Evolutionary conservation across 163 green algal species (phyloP).

Genomic region (Scenedesmus sp.): DNA sequence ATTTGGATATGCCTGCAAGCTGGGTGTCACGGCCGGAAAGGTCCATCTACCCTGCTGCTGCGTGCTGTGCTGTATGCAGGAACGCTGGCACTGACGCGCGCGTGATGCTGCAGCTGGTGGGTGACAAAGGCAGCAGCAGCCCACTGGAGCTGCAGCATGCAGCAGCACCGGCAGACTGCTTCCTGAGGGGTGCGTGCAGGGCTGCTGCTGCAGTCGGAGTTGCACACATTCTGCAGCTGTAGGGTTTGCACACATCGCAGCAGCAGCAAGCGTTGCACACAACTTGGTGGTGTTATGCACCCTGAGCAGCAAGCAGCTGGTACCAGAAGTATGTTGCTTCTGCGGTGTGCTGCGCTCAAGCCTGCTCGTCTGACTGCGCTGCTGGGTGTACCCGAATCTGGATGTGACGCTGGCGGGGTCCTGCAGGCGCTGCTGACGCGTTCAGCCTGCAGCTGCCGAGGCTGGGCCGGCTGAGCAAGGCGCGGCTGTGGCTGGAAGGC

Average conservation of each 20-base stretch:
- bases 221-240: too few relatives aligned
- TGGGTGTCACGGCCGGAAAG: neutral
- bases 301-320: too few relatives aligned
- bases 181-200: neutral
- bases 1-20: neutral
- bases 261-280: too few relatives aligned
- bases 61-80: conserved; percentile 37
- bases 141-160: neutral
- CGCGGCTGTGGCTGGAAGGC: conserved; percentile 63
- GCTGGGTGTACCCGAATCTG: too few relatives aligned
- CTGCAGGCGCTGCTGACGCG: conserved; percentile 36
- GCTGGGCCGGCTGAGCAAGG: conserved; percentile 58
- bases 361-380: too few relatives aligned
- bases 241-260: too few relatives aligned
- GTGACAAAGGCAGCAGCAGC: conserved; percentile 58
- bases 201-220: neutral
- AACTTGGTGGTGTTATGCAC: too few relatives aligned
- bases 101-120: conserved; percentile 67
- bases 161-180: neutral
- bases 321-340: too few relatives aligned
- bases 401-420: too few relatives aligned
- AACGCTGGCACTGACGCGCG: conserved; percentile 73
- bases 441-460: conserved; percentile 59
- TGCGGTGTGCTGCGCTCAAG: too few relatives aligned
- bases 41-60: neutral